Conservation (phyloP, 176 grass and related monocot species). For the Ensete ventricosum region DNA sequence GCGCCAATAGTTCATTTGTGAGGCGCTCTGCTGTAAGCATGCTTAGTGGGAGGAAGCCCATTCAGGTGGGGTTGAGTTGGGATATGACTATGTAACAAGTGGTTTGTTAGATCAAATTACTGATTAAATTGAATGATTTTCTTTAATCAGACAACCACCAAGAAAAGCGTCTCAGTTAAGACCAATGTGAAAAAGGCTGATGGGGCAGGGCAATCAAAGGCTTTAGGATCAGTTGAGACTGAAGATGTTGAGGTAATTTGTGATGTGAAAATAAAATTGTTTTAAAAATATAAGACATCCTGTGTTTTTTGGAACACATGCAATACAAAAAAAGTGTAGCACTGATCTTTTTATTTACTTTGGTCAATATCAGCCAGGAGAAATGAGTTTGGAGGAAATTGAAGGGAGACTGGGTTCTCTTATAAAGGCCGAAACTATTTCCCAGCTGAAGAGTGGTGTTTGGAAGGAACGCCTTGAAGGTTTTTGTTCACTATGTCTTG, state of each 20-base stretch:
- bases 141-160: slow-evolving; percentile 36
- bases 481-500: slow-evolving; percentile 12
- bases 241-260: slow-evolving; percentile 92
- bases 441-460: slow-evolving; percentile 81
- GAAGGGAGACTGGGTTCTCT: slow-evolving; percentile 64
- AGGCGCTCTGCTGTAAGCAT: slow-evolving; percentile 97
- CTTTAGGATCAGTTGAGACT: slow-evolving; percentile 40
- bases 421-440: slow-evolving; percentile 67
- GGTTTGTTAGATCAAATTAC: background rate
- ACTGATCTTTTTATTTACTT: slow-evolving; percentile 21
- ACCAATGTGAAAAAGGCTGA: slow-evolving; percentile 56
- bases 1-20: slow-evolving; percentile 48
- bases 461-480: slow-evolving; percentile 99
- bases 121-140: background rate
- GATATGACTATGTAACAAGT: background rate
- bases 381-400: slow-evolving; percentile 99
- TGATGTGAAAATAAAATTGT: background rate
- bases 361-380: slow-evolving; percentile 57
- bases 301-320: too few relatives aligned
- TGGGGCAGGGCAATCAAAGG: slow-evolving; percentile 54
- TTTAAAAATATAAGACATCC: too few relatives aligned
- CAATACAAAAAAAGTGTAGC: too few relatives aligned
- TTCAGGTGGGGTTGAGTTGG: slow-evolving; percentile 39
- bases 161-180: slow-evolving; percentile 69
- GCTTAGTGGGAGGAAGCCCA: slow-evolving; percentile 85